Evolutionary conservation across 805 yeast genomes (phyloP).

Genomic region (Spencermartinsiella europaea): DNA sequence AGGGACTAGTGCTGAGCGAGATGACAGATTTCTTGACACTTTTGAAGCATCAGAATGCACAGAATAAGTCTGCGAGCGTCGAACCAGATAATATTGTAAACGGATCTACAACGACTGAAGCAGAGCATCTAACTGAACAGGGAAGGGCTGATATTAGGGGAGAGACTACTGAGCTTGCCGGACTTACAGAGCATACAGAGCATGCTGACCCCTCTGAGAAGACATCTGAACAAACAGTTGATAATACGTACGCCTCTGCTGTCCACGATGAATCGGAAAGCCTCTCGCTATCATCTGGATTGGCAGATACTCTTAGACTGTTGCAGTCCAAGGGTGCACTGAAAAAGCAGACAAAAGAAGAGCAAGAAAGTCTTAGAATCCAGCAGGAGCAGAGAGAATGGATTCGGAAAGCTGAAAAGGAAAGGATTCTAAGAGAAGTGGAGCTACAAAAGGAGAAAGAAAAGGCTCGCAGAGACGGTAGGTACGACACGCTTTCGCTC

Average conservation of each 20-base stretch:
- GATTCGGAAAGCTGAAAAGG: slow-evolving; percentile 19
- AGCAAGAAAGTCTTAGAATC: slow-evolving; percentile 14
- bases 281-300: slow-evolving; percentile 28
- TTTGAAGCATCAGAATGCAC: slow-evolving; percentile 12
- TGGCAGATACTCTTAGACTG: slow-evolving; percentile 35
- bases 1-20: slow-evolving; percentile 37
- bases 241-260: not conserved
- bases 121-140: too few species aligned
- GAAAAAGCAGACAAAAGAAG: slow-evolving; percentile 21
- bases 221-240: not conserved
- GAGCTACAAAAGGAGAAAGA: slow-evolving; percentile 22
- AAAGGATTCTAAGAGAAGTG: slow-evolving; percentile 18
- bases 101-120: too few species aligned
- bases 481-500: slow-evolving; percentile 26
- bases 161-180: not conserved
- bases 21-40: slow-evolving; percentile 38
- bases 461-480: slow-evolving; percentile 21
- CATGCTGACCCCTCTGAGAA: not conserved
- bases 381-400: slow-evolving; percentile 22
- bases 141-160: not conserved
- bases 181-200: not conserved
- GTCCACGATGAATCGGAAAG: slow-evolving; percentile 18
- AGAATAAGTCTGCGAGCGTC: slow-evolving; percentile 6
- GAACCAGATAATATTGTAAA: too few species aligned
- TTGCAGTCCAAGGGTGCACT: slow-evolving; percentile 30